Conservation (phyloP, 805 yeast genomes). For the Candida incommunis region DNA sequence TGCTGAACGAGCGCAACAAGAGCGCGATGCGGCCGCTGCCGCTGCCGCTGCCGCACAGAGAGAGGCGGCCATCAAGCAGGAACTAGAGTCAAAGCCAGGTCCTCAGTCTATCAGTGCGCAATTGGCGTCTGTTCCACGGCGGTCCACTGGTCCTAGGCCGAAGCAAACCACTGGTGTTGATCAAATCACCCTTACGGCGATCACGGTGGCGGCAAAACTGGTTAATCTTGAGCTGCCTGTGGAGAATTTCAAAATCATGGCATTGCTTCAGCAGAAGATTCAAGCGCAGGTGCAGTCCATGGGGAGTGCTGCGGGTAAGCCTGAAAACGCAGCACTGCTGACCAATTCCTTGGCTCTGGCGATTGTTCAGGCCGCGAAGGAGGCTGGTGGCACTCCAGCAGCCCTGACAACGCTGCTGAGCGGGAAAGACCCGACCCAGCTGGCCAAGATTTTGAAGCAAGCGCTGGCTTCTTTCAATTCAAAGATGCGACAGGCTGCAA, state of each 20-base stretch:
- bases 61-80: slow-evolving; percentile 15
- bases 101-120: background rate
- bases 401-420: slow-evolving; percentile 12
- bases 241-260: slow-evolving; percentile 60
- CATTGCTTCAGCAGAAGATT: slow-evolving; percentile 75
- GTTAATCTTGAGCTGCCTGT: slow-evolving; percentile 24
- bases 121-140: background rate
- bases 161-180: background rate
- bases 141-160: background rate
- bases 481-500: slow-evolving; percentile 4
- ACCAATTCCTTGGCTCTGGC: slow-evolving; percentile 91
- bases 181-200: background rate
- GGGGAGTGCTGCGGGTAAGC: slow-evolving; percentile 48
- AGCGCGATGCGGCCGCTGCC: slow-evolving; percentile 18
- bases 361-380: slow-evolving; percentile 79
- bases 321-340: slow-evolving; percentile 67
- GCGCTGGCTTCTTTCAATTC: slow-evolving; percentile 8
- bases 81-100: slow-evolving; percentile 4
- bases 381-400: slow-evolving; percentile 22
- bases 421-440: slow-evolving; percentile 14
- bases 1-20: slow-evolving; percentile 10
- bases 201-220: background rate
- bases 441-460: slow-evolving; percentile 10
- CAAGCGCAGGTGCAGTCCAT: slow-evolving; percentile 67
- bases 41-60: slow-evolving; percentile 16